Evolutionary conservation across 2,329 filamentous ascomycete species (phyloP).

Genomic region (Phialocephala sp.): DNA sequence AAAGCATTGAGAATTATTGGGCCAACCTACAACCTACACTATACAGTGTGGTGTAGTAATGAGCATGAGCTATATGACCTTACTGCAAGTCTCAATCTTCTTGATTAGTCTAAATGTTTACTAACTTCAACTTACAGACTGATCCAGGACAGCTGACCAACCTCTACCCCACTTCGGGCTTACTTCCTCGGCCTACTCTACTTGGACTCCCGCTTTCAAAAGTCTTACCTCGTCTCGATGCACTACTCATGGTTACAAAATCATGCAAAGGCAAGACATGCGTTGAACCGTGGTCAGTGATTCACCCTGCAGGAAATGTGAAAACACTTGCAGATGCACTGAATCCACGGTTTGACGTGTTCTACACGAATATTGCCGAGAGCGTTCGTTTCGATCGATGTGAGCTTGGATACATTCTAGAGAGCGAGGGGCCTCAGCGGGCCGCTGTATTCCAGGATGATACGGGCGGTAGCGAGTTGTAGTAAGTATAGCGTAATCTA

Average conservation of each 20-base stretch:
- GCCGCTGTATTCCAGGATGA: slow-evolving; percentile 17
- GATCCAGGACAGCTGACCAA: slow-evolving; percentile 60
- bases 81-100: slow-evolving; percentile 47
- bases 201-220: slow-evolving; percentile 46
- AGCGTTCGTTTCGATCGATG: slow-evolving; percentile 60
- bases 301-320: slow-evolving; percentile 60
- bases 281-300: slow-evolving; percentile 59
- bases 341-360: slow-evolving; percentile 52
- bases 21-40: slow-evolving; percentile 63
- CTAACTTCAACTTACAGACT: slow-evolving; percentile 43
- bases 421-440: slow-evolving; percentile 54
- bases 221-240: slow-evolving; percentile 58
- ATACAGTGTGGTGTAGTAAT: slow-evolving; percentile 72
- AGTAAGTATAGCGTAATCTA: neutral
- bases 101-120: neutral
- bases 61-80: slow-evolving; percentile 71
- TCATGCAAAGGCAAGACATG: slow-evolving; percentile 62
- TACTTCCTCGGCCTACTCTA: slow-evolving; percentile 36
- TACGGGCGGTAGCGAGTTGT: neutral
- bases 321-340: slow-evolving; percentile 58
- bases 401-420: slow-evolving; percentile 59
- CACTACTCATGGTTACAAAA: slow-evolving; percentile 65
- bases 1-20: slow-evolving; percentile 53
- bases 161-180: slow-evolving; percentile 40
- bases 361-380: slow-evolving; percentile 55